Conservation (phyloP, 1,139 yeast genomes). For the Neolecta irregularis region DNA sequence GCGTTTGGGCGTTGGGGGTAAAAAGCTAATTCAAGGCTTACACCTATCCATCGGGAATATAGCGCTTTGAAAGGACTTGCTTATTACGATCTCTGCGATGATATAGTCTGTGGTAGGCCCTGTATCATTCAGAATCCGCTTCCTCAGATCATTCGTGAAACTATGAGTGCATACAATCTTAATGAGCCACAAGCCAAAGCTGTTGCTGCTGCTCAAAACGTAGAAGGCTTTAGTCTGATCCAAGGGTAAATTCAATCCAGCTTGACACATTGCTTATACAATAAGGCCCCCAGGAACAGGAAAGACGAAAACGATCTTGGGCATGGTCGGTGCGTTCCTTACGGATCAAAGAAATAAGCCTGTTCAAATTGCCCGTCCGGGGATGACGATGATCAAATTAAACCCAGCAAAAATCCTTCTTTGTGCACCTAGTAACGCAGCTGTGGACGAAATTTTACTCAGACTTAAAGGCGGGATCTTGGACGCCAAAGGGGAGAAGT, state of each 20-base stretch:
- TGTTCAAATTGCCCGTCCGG: conserved; percentile 22
- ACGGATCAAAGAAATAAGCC: conserved; percentile 26
- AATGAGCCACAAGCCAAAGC: conserved; percentile 87
- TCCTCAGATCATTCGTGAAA: conserved; percentile 24
- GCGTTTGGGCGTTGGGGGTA: conserved; percentile 6
- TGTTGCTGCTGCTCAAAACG: conserved; percentile 51
- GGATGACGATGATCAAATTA: conserved; percentile 20
- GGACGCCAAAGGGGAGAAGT: conserved; percentile 40
- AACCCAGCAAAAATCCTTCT: conserved; percentile 46
- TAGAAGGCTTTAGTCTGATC: conserved; percentile 70
- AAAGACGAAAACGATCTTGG: conserved; percentile 89
- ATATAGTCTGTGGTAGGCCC: conserved; percentile 54
- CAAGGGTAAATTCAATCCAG: conserved; percentile 42
- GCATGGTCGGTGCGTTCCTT: conserved; percentile 69
- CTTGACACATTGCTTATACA: neutral
- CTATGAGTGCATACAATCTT: conserved; percentile 37
- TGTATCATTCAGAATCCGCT: too few species aligned
- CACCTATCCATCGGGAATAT: conserved; percentile 85
- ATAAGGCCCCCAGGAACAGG: conserved; percentile 84
- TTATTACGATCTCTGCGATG: conserved; percentile 56
- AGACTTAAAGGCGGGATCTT: conserved; percentile 64
- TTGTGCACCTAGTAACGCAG: conserved; percentile 98
- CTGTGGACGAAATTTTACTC: conserved; percentile 89
- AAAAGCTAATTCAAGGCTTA: conserved; percentile 29
- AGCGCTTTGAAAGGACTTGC: conserved; percentile 67